Base-by-base conservation (phyloP, 2,329 filamentous ascomycete genomes). In the Teratosphaeria gauchensis region DNA sequence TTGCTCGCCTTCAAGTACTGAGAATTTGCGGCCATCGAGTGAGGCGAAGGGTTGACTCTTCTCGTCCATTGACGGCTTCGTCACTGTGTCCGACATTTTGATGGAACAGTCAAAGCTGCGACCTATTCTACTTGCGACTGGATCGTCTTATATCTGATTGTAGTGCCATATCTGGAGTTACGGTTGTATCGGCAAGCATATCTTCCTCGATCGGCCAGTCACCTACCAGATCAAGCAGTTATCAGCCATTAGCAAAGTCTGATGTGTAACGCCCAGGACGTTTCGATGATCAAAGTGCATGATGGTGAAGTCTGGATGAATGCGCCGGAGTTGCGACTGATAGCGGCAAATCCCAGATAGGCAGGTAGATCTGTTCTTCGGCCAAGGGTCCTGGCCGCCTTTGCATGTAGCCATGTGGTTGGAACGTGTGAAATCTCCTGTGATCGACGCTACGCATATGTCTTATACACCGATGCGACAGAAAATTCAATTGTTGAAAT, bases 1-100 rank as follows among this genome's bases (percentile, higher is more conserved):
- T 53, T 52, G 46, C 31, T 53, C 51, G 35, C 55, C 55, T 31
- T 46, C 33, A 19, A 51, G 6, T 11, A 30, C 16, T 4, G 33
- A 48, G 14, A 19, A 28, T 51, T 51, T 56, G 55, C 55, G 55
- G 38, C 55, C 55, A 51, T 56, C 55, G 28, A 56, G 42, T 14
- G 46, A 46, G 35, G 55, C 55, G 24, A 56, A 56, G 28, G 55
- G 55, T 16, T 56, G 55, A 24, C 35, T 6, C 16, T 56, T 56
- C 24, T 56, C 55, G 42, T 51, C 55, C 4, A 32, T 51, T 14
- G 55, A n/a, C 8, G 42, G 4, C 24, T 56, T 56, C 21, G 42
- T 48, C 42, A 48, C 9, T 16, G 19, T 48, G 16, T 48, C 19
- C 5, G 42, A 48, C 42, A 48, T 48, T 8, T 19, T 24, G 42